Evolutionary conservation across 768 basidiomycete genomes (phyloP).

Genomic region (Trametes sanguinea): DNA sequence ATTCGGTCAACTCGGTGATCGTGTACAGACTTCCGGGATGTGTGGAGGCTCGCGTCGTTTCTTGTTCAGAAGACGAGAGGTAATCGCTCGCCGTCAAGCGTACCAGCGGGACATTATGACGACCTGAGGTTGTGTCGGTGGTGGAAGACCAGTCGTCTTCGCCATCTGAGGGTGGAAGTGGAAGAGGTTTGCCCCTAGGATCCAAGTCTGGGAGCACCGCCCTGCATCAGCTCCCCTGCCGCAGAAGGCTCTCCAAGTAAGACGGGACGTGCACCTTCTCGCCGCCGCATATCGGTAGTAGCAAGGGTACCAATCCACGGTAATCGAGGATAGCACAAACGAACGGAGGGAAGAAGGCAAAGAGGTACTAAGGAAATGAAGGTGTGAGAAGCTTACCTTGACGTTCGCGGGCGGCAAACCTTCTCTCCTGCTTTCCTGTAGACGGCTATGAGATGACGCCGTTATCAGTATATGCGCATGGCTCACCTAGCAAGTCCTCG

Average conservation of each 20-base stretch:
- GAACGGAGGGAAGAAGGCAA: conserved; percentile 23
- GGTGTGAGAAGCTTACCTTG: conserved; percentile 71
- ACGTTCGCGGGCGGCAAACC: conserved; percentile 64
- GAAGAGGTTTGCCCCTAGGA: conserved; percentile 28
- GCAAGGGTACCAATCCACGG: conserved; percentile 7
- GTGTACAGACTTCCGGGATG: conserved; percentile 49
- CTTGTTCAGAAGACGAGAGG: conserved; percentile 21
- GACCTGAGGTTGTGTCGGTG: conserved; percentile 15
- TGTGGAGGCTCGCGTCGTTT: conserved; percentile 13
- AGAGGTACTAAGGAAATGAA: conserved; percentile 31
- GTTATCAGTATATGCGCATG: neutral
- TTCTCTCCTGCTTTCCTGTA: conserved; percentile 70
- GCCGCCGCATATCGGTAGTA: conserved; percentile 18
- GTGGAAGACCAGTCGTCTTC: conserved; percentile 16
- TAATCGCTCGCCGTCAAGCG: conserved; percentile 23
- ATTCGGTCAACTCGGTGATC: conserved; percentile 69
- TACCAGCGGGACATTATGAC: conserved; percentile 28
- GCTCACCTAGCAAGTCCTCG: conserved; percentile 71
- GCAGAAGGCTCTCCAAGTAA: conserved; percentile 4
- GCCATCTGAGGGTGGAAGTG: conserved; percentile 24
- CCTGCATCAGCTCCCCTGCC: neutral
- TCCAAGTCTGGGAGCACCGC: conserved; percentile 5
- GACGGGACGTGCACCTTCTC: conserved; percentile 33
- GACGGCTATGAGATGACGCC: neutral
- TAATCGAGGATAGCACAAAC: conserved; percentile 1